Evolutionary conservation across 352 stramenopile species (phyloP).

Genomic region (Pythium chondricola): DNA sequence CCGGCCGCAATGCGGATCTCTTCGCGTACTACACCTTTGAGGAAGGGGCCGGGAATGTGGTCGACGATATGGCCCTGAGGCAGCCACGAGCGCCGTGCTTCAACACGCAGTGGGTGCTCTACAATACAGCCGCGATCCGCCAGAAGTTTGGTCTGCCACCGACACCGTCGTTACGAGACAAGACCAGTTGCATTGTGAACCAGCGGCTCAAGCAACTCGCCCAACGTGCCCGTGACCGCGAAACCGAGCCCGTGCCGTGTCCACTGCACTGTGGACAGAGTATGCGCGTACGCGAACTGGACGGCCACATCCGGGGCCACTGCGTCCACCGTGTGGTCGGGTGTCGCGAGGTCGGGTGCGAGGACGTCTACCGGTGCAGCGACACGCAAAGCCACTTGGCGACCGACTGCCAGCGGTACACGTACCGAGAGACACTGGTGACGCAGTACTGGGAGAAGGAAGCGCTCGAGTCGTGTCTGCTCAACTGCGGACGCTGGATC

Average conservation of each 20-base stretch:
- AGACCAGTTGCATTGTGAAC: conserved; percentile 63
- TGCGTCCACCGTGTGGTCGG: conserved; percentile 48
- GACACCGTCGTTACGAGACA: conserved; percentile 56
- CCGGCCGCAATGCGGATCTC: conserved; percentile 19
- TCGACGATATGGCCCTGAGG: conserved; percentile 64
- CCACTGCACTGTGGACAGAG: conserved; percentile 33
- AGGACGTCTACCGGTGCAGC: conserved; percentile 23
- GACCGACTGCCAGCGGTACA: conserved; percentile 30
- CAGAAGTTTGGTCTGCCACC: conserved; percentile 43
- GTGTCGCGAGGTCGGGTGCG: conserved; percentile 46
- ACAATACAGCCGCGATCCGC: conserved; percentile 37
- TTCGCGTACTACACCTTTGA: conserved; percentile 74
- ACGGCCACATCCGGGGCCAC: conserved; percentile 40
- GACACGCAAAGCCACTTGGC: conserved; percentile 26
- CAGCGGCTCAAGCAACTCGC: conserved; percentile 59
- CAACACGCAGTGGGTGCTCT: conserved; percentile 38
- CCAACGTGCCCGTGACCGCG: conserved; percentile 41
- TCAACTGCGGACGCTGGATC: conserved; percentile 31
- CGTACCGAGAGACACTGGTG: conserved; percentile 36
- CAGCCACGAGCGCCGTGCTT: conserved; percentile 43
- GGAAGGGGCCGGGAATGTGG: conserved; percentile 56
- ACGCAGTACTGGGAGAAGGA: conserved; percentile 29
- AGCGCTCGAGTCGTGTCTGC: conserved; percentile 31
- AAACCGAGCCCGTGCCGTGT: conserved; percentile 32
- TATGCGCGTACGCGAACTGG: conserved; percentile 32